Percentiles rank a stretch among this genome's conserved stretches.
These are phyloP conservation scores for Saccharum officinarum DNA, from an alignment of 176 grass and related monocot species.

Conservation along the genomic window DNA sequence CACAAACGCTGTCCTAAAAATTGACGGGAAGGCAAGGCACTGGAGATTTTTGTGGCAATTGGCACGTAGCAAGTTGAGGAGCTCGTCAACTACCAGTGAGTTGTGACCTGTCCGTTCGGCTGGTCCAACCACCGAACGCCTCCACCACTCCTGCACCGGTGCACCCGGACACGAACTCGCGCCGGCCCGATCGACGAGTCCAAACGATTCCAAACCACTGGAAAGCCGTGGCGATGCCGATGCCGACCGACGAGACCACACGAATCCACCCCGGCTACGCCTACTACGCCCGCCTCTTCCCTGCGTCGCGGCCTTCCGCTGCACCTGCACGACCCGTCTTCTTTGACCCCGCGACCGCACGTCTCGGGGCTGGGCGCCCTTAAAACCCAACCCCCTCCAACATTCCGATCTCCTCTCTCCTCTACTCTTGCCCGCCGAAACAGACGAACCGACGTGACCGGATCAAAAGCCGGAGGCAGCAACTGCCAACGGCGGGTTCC, in stretches of 20 bases:
- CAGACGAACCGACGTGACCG: slow-evolving; percentile 35
- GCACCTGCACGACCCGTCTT: not conserved
- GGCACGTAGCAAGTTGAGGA: not conserved
- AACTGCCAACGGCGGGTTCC: no score
- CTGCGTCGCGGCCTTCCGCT: not conserved
- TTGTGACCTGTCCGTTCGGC: not conserved
- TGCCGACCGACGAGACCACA: not conserved
- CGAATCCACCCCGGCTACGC: not conserved
- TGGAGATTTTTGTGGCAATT: not conserved
- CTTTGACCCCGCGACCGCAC: slow-evolving; percentile 35
- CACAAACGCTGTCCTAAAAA: not conserved
- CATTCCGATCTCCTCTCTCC: slow-evolving; percentile 6
- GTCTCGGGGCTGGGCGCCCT: not conserved
- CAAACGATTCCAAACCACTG: slow-evolving; percentile 31
- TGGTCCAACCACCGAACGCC: not conserved
- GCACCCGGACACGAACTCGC: not conserved
- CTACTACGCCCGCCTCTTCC: not conserved
- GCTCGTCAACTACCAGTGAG: not conserved
- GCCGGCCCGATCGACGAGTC: not conserved
- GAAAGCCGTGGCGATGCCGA: not conserved
- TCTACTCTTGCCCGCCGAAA: not conserved
- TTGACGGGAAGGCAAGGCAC: not conserved
- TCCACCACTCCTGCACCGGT: not conserved
- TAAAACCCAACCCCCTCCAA: slow-evolving; percentile 31
- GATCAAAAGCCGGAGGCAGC: slow-evolving; percentile 9